A percentile compares a stretch with the other conserved stretches of the same genome.
Evolutionary conservation across 345 rosid species (phyloP).

Genomic region (Gossypium rotundifolium): DNA sequence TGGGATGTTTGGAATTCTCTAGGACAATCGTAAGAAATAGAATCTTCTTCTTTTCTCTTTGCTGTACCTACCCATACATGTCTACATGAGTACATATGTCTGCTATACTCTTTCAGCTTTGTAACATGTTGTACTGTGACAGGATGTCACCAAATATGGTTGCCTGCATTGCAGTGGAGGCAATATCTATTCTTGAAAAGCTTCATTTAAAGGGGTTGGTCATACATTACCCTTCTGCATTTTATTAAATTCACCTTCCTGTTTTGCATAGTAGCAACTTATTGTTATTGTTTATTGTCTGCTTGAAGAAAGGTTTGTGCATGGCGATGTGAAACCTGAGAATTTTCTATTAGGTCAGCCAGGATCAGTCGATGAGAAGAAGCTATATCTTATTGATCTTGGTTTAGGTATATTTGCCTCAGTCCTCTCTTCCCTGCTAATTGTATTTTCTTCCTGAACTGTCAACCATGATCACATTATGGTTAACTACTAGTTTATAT

Average conservation of each 20-base stretch:
- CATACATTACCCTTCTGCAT: background rate
- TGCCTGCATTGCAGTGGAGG: slow-evolving; percentile 93
- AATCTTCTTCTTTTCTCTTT: slow-evolving; percentile 8
- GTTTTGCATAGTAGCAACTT: slow-evolving; percentile 1
- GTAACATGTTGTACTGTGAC: slow-evolving; percentile 22
- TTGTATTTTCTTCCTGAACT: background rate
- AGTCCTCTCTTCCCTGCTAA: background rate
- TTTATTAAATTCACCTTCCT: background rate
- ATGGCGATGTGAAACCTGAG: slow-evolving; percentile 95
- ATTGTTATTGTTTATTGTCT: slow-evolving; percentile 14
- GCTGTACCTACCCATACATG: background rate
- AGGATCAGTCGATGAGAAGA: slow-evolving; percentile 78
- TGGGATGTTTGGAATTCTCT: slow-evolving; percentile 96
- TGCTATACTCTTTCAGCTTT: slow-evolving; percentile 8
- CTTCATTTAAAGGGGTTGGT: slow-evolving; percentile 80
- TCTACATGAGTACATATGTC: background rate
- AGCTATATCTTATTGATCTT: slow-evolving; percentile 83
- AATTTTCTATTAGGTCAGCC: slow-evolving; percentile 88
- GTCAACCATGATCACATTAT: background rate
- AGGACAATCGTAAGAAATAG: slow-evolving; percentile 60
- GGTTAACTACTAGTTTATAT: background rate
- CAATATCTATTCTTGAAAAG: slow-evolving; percentile 85
- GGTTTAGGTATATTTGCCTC: slow-evolving; percentile 61
- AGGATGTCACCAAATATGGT: slow-evolving; percentile 88
- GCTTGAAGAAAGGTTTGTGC: slow-evolving; percentile 62